Evolutionary conservation across 768 basidiomycete species (phyloP).

Genomic region (Pleurotus ostreatus): DNA sequence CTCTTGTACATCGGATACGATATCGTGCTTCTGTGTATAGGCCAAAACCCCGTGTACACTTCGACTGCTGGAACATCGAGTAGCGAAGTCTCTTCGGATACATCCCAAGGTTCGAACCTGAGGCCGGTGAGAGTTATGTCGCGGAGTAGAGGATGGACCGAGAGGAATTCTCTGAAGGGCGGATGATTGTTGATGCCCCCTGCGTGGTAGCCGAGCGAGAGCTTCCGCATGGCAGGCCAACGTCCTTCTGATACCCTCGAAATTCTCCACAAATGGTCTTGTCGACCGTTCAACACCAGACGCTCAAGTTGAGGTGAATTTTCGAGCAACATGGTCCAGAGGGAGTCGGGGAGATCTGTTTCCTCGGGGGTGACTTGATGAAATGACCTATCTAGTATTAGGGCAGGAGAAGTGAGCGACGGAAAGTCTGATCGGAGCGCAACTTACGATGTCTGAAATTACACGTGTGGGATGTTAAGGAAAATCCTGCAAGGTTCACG

Average conservation of each 20-base stretch:
- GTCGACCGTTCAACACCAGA: constrained; percentile 46
- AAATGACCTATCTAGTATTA: background rate
- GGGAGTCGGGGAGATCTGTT: constrained; percentile 40
- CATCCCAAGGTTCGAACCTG: constrained; percentile 1
- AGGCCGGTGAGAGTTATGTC: constrained; percentile 46
- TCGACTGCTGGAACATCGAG: constrained; percentile 41
- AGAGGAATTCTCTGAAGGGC: constrained; percentile 65
- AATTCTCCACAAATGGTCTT: constrained; percentile 15
- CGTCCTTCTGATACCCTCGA: constrained; percentile 53
- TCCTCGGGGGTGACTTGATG: constrained; percentile 26
- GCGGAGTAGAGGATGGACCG: constrained; percentile 54
- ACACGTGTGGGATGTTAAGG: constrained; percentile 29
- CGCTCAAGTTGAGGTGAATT: constrained; percentile 65
- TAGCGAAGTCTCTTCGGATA: constrained; percentile 39
- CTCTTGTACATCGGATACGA: constrained; percentile 5
- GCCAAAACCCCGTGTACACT: constrained; percentile 46
- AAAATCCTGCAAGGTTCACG: constrained; percentile 55
- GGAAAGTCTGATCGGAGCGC: background rate
- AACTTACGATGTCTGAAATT: constrained; percentile 5
- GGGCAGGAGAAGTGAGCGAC: background rate
- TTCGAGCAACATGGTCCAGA: constrained; percentile 70
- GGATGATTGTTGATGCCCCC: constrained; percentile 32
- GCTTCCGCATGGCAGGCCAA: constrained; percentile 62
- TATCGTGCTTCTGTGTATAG: constrained; percentile 51
- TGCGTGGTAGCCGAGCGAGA: constrained; percentile 48